Percentiles rank a stretch among this genome's conserved stretches.
Evolutionary conservation across 2,329 filamentous ascomycete species (phyloP).

Genomic region (Pestalotiopsis sp.): DNA sequence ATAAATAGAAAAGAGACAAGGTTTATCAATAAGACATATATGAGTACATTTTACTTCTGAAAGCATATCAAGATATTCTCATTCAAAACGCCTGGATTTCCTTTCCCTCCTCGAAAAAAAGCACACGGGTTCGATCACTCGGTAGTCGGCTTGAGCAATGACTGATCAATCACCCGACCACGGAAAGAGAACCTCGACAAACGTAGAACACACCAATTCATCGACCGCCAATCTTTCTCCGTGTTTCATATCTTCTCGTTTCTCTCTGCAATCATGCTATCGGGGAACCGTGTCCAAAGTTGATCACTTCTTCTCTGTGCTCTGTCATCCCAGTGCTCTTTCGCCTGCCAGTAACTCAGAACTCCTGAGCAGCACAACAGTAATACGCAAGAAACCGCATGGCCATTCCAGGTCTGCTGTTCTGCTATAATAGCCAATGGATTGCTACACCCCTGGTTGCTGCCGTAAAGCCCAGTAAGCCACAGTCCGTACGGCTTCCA

Average conservation of each 20-base stretch:
- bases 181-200: background rate
- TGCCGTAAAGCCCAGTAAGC: conserved; percentile 7
- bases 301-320: background rate
- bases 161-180: background rate
- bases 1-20: too few species aligned
- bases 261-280: background rate
- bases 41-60: background rate
- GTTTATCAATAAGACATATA: background rate
- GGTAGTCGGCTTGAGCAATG: background rate
- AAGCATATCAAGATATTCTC: background rate
- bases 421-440: background rate
- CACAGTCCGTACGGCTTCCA: conserved; percentile 13
- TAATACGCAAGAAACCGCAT: conserved; percentile 5
- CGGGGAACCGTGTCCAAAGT: background rate
- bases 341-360: background rate
- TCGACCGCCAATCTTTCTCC: background rate
- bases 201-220: background rate
- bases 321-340: background rate
- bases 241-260: background rate
- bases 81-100: background rate
- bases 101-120: background rate
- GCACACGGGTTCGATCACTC: background rate
- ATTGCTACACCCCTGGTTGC: conserved; percentile 10
- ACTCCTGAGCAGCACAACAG: background rate
- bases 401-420: conserved; percentile 13